Evolutionary conservation across 2,329 filamentous ascomycete genomes (phyloP).

Genomic region (Sporothrix protearum): DNA sequence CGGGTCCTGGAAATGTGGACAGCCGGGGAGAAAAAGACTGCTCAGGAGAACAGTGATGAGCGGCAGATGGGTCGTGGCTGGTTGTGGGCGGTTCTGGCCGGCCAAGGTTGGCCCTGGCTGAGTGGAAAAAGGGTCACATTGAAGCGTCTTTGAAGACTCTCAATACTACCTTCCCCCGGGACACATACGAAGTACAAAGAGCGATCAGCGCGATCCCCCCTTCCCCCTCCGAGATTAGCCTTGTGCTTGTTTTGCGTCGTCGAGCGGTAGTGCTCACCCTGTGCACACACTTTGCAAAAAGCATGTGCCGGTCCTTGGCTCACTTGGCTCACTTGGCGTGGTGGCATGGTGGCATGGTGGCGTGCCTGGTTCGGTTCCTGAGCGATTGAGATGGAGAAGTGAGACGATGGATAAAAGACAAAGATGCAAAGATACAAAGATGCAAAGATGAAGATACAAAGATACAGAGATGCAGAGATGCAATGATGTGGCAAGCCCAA

Average conservation of each 20-base stretch:
- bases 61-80: slow-evolving; percentile 14
- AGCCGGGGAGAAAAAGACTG: neutral
- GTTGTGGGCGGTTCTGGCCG: no score
- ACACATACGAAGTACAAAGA: no score
- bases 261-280: neutral
- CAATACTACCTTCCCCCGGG: slow-evolving; percentile 18
- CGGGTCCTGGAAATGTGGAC: neutral
- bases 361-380: slow-evolving; percentile 10
- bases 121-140: neutral
- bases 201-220: slow-evolving; percentile 11
- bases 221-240: slow-evolving; percentile 5
- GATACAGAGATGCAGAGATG: neutral
- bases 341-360: no score
- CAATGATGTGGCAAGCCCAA: neutral
- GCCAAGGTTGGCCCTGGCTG: neutral
- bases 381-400: neutral
- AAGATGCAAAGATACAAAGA: neutral
- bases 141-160: neutral
- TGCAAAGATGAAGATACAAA: no score
- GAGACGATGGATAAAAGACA: neutral
- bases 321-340: no score
- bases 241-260: neutral
- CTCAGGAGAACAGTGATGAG: neutral
- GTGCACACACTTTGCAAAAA: neutral
- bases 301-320: slow-evolving; percentile 18